Base-by-base conservation (phyloP, 148 eudicot genomes). In the Arctostaphylos glauca region DNA sequence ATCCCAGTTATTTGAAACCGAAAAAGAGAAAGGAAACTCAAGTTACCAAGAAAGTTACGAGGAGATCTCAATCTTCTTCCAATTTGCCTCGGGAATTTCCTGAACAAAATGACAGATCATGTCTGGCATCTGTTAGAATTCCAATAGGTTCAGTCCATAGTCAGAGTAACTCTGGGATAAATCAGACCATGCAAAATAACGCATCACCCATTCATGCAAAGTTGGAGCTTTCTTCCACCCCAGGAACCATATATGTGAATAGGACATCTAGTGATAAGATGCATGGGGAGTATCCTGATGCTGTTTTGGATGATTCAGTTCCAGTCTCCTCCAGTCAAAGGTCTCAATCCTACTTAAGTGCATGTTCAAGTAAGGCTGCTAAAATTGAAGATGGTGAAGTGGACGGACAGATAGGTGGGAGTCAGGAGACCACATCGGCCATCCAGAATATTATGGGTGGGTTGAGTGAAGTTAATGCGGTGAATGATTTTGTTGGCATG, bases 1-100 rank as follows among this genome's bases (percentile, higher is more conserved):
- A 88, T 49, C 89, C 83, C 49, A 80, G 80, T 78, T 71, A 77
- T 79, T 84, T 85, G 55, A 87, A 78, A 79, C 82, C 81, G 71
- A 92, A 90, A 80, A 77, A 46, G 72, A 88, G 77, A 79, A 84
- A 54, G 87, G 88, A 77, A 62, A 83, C 66, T 84, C 86, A 79
- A 60, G 76, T 23, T 50, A 68, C 74, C 1, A 77, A 80, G 81
- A 89, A 81, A 60, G 48, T 47, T 75, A 62, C 9, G 43, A 67
- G 21, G 59, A 74, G 54, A 62, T n/a, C 85, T 75, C 74, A 12
- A 74, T 38, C 83, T 9, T 80, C 77, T 60, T 75, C 74, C 79
- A 74, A 71, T 62, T 70, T 86, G 74, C 49, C 75, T 59, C 66
- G 81, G 54, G 80, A 83, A 83, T 62, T 56, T 66, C 72, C 66